Evolutionary conservation across 805 yeast genomes (phyloP).

Genomic region (Kodamaea neixiangensis): DNA sequence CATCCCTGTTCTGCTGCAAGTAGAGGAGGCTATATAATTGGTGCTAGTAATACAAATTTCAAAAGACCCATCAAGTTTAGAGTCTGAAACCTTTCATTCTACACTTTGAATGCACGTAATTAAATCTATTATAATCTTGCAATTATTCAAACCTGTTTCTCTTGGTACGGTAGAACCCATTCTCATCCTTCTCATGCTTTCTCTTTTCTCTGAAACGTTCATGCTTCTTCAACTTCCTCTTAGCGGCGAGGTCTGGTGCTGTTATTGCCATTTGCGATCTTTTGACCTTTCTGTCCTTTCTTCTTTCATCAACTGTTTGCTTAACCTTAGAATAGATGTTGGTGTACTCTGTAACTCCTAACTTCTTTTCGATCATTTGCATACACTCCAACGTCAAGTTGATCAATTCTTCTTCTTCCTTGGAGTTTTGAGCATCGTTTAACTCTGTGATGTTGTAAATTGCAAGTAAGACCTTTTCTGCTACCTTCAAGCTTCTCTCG

Average conservation of each 20-base stretch:
- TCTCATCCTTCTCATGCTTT: constrained; percentile 70
- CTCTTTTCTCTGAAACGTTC: constrained; percentile 75
- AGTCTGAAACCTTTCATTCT: too few relatives aligned
- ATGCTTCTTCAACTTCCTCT: constrained; percentile 75
- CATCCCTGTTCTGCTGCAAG: constrained; percentile 6
- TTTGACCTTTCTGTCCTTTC: constrained; percentile 75
- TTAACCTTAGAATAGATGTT: constrained; percentile 63
- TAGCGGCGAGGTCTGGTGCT: constrained; percentile 83
- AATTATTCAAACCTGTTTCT: constrained; percentile 39
- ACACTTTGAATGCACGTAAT: too few relatives aligned
- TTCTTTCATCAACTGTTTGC: constrained; percentile 55
- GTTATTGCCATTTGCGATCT: constrained; percentile 73
- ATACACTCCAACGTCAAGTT: constrained; percentile 64
- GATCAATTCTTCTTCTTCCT: constrained; percentile 53
- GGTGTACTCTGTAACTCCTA: constrained; percentile 74
- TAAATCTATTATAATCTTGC: neutral
- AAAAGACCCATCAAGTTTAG: too few relatives aligned
- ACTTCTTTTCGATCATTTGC: constrained; percentile 61
- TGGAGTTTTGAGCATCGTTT: constrained; percentile 38
- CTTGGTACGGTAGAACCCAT: constrained; percentile 71
- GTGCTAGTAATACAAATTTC: too few relatives aligned
- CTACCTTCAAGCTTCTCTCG: constrained; percentile 41
- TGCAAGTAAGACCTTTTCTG: constrained; percentile 56
- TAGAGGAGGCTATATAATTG: neutral
- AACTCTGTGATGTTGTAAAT: constrained; percentile 50